Conservation (phyloP, 306 rosid species). For the Lablab purpureus region DNA sequence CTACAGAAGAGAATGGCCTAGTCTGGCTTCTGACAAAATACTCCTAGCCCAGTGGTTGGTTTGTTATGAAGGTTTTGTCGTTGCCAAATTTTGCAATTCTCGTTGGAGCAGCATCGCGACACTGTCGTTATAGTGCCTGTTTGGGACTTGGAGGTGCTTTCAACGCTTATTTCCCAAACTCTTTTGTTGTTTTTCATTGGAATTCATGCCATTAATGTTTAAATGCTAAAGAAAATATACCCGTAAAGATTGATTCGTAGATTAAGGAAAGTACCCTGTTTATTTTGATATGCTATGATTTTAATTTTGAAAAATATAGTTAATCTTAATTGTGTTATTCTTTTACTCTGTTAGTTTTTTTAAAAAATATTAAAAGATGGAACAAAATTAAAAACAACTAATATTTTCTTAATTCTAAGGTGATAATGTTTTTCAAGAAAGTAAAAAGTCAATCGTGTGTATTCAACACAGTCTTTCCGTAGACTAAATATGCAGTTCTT, state of each 20-base stretch:
- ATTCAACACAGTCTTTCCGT: not conserved
- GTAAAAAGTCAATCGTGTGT: not conserved
- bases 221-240: no score
- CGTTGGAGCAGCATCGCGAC: not conserved
- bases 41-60: not conserved
- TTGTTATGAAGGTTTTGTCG: slow-evolving; percentile 2
- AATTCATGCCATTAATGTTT: not conserved
- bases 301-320: not conserved
- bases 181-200: not conserved
- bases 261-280: not conserved
- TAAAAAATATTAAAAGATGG: not conserved
- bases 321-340: not conserved
- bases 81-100: slow-evolving; percentile 4
- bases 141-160: not conserved
- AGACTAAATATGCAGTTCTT: not conserved
- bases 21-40: slow-evolving; percentile 9
- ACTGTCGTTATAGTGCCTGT: not conserved
- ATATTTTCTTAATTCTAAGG: not conserved
- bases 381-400: not conserved
- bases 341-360: not conserved
- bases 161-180: not conserved
- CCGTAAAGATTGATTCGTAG: not conserved
- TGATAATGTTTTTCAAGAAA: not conserved
- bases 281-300: not conserved
- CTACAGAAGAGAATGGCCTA: not conserved